phyloP scores from a whole-genome alignment of 192 early-diverging fungal genomes.

The Pilobolus umbonatus region DNA sequence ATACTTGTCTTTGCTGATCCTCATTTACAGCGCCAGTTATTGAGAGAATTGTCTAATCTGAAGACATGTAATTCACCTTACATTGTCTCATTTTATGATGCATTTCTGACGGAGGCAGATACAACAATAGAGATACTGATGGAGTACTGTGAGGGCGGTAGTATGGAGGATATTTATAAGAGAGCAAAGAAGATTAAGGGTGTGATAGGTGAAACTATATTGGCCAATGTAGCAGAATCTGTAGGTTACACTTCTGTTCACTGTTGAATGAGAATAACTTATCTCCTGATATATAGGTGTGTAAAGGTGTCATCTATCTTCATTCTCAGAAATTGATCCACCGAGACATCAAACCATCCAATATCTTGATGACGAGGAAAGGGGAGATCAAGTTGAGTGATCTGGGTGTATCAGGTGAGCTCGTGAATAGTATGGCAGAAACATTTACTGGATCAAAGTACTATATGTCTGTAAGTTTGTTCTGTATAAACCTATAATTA shows the following conservation, averaged over 20 bases:
- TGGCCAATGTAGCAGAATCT: constrained; percentile 84
- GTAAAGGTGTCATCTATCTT: constrained; percentile 85
- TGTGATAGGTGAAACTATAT: constrained; percentile 77
- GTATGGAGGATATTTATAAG: constrained; percentile 89
- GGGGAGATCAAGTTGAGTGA: constrained; percentile 95
- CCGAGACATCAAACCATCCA: constrained; percentile 96
- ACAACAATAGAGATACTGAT: constrained; percentile 86
- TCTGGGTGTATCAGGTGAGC: constrained; percentile 91
- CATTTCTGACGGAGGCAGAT: constrained; percentile 75
- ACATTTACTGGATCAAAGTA: constrained; percentile 96
- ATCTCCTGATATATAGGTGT: constrained; percentile 39
- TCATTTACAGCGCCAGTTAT: constrained; percentile 73
- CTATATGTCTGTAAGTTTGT: constrained; percentile 82
- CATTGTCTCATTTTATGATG: constrained; percentile 92
- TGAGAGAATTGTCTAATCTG: constrained; percentile 86
- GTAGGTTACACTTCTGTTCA: constrained; percentile 29
- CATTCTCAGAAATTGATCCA: constrained; percentile 87
- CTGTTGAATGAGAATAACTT: background rate
- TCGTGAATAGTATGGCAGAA: constrained; percentile 81
- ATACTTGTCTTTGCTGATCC: constrained; percentile 62
- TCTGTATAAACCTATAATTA: background rate
- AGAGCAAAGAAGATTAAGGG: constrained; percentile 56
- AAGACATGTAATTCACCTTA: constrained; percentile 84
- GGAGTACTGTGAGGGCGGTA: constrained; percentile 94
- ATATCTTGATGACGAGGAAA: constrained; percentile 85